Percentiles rank a stretch among this genome's conserved stretches.
phyloP scores from a whole-genome alignment of 2,329 filamentous ascomycete species.

The Ophioceras dolichostomum region DNA sequence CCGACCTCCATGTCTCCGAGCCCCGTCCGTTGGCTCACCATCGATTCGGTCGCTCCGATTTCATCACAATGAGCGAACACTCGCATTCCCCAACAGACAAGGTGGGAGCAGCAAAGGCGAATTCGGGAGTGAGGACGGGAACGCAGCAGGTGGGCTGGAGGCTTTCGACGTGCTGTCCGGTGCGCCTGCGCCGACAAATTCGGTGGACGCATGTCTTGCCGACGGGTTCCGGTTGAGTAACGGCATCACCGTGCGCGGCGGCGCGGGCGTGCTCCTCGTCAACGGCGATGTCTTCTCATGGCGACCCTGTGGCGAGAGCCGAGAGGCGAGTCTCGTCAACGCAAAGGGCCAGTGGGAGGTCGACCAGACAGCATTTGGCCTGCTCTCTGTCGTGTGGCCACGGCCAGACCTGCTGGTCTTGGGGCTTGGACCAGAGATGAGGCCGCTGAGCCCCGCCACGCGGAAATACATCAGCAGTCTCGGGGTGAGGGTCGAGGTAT shows the following conservation, averaged over 20 bases:
- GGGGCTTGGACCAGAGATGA: constrained; percentile 67
- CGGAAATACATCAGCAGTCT: constrained; percentile 60
- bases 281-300: constrained; percentile 82
- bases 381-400: constrained; percentile 72
- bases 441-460: constrained; percentile 65
- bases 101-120: no score
- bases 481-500: constrained; percentile 75
- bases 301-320: constrained; percentile 61
- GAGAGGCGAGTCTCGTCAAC: constrained; percentile 43
- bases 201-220: constrained; percentile 67
- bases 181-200: constrained; percentile 65
- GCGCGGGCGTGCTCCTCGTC: constrained; percentile 53
- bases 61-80: no score
- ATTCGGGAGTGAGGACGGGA: no score
- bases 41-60: no score
- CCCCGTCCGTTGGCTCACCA: no score
- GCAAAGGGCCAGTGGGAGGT: constrained; percentile 73
- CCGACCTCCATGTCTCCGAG: no score
- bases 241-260: constrained; percentile 52
- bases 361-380: constrained; percentile 54
- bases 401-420: constrained; percentile 84
- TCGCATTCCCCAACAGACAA: no score
- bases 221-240: constrained; percentile 84
- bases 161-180: constrained; percentile 69
- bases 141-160: constrained; percentile 47